Evolutionary conservation across 2,329 filamentous ascomycete genomes (phyloP).

Genomic region (Capronia epimyces): DNA sequence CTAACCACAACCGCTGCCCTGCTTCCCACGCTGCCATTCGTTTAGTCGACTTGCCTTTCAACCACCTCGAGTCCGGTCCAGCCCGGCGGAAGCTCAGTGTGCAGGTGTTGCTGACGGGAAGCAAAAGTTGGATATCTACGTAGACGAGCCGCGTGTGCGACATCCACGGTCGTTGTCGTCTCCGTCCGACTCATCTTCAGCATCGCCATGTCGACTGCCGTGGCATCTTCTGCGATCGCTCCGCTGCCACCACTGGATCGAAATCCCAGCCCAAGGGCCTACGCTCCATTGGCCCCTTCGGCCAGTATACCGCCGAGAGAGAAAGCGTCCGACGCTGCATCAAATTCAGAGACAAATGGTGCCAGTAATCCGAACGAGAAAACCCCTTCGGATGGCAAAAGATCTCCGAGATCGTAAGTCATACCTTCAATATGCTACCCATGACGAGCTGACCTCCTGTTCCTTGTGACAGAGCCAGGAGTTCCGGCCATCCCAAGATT

Average conservation of each 20-base stretch:
- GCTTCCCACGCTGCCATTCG: slow-evolving; percentile 19
- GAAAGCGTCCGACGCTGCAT: slow-evolving; percentile 17
- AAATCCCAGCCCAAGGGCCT: slow-evolving; percentile 43
- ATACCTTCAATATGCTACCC: slow-evolving; percentile 19
- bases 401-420: slow-evolving; percentile 49
- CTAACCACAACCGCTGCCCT: slow-evolving; percentile 14
- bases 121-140: slow-evolving; percentile 1
- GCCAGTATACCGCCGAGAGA: slow-evolving; percentile 29
- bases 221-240: slow-evolving; percentile 42
- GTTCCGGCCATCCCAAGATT: slow-evolving; percentile 65
- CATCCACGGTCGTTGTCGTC: not conserved
- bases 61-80: not conserved
- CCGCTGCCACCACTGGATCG: slow-evolving; percentile 42
- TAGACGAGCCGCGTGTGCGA: not conserved
- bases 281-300: slow-evolving; percentile 39
- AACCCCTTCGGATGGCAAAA: slow-evolving; percentile 47
- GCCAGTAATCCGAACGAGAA: slow-evolving; percentile 20
- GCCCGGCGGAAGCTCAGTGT: not conserved
- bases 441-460: slow-evolving; percentile 27
- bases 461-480: slow-evolving; percentile 34
- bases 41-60: slow-evolving; percentile 16
- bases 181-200: not conserved
- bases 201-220: slow-evolving; percentile 44
- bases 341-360: slow-evolving; percentile 8
- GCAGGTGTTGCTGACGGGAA: not conserved